phyloP scores from a whole-genome alignment of 164 flowering plant species.

The Chloranthus sessilifolius region DNA sequence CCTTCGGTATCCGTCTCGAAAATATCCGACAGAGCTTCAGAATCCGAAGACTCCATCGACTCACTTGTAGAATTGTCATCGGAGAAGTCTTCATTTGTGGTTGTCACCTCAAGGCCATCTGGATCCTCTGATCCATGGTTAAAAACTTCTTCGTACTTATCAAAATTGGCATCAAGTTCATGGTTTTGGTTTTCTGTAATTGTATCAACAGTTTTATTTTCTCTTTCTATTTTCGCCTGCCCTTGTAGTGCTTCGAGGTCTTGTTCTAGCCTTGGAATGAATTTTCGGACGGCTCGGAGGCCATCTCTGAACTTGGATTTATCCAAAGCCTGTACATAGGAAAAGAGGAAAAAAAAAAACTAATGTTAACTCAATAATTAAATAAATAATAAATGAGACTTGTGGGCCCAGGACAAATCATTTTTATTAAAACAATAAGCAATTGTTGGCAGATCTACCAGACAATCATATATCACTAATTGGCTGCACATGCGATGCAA shows the following conservation, averaged over 20 bases:
- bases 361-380: background rate
- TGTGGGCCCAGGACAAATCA: too few relatives aligned
- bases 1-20: slow-evolving; percentile 78
- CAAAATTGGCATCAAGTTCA: background rate
- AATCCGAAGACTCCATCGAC: slow-evolving; percentile 41
- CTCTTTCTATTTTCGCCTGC: slow-evolving; percentile 26
- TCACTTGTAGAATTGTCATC: slow-evolving; percentile 34
- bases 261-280: slow-evolving; percentile 78
- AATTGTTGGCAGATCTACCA: too few relatives aligned
- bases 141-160: slow-evolving; percentile 9
- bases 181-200: slow-evolving; percentile 11
- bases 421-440: too few relatives aligned
- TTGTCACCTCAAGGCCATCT: slow-evolving; percentile 30
- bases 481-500: too few relatives aligned
- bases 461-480: too few relatives aligned
- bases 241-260: slow-evolving; percentile 67
- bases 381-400: too few relatives aligned
- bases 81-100: slow-evolving; percentile 15
- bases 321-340: slow-evolving; percentile 62
- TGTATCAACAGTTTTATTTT: slow-evolving; percentile 12
- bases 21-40: slow-evolving; percentile 77
- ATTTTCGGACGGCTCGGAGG: slow-evolving; percentile 63
- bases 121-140: slow-evolving; percentile 20
- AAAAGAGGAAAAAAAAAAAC: background rate
- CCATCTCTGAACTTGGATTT: slow-evolving; percentile 83